Evolutionary conservation across 2,329 filamentous ascomycete genomes (phyloP).

Genomic region (Stemphylium lycopersici): DNA sequence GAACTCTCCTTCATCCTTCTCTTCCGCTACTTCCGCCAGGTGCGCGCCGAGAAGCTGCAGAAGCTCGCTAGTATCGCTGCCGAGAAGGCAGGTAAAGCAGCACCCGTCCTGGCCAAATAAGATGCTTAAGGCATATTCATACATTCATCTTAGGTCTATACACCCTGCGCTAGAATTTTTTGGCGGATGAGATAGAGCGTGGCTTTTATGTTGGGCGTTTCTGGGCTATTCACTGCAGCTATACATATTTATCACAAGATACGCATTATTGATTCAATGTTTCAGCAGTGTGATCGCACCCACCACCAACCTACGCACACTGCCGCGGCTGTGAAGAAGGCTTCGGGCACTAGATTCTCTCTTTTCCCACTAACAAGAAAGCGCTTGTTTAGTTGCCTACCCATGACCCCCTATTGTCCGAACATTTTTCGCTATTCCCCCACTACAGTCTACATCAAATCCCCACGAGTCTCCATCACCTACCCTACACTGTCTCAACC

Average conservation of each 20-base stretch:
- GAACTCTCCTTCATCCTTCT: conserved; percentile 87
- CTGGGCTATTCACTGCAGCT: not conserved
- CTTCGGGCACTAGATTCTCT: no score
- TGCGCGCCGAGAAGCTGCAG: conserved; percentile 72
- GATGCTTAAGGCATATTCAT: conserved; percentile 1
- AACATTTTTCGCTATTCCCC: no score
- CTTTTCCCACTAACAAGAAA: no score
- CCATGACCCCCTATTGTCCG: no score
- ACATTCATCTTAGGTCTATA: conserved; percentile 11
- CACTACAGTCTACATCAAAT: no score
- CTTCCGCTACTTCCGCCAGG: conserved; percentile 76
- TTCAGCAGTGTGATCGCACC: not conserved
- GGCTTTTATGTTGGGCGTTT: not conserved
- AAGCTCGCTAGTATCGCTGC: conserved; percentile 70
- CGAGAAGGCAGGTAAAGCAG: conserved; percentile 54
- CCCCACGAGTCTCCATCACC: no score
- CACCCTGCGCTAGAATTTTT: not conserved
- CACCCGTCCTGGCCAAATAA: conserved; percentile 43
- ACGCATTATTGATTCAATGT: not conserved
- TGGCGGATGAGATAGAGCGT: not conserved
- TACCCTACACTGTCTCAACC: no score
- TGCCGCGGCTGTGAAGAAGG: no score
- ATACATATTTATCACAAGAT: not conserved
- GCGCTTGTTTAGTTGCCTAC: no score
- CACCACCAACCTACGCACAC: no score